phyloP scores from a whole-genome alignment of 169 alveolate genomes.

The Plasmodium relictum region DNA sequence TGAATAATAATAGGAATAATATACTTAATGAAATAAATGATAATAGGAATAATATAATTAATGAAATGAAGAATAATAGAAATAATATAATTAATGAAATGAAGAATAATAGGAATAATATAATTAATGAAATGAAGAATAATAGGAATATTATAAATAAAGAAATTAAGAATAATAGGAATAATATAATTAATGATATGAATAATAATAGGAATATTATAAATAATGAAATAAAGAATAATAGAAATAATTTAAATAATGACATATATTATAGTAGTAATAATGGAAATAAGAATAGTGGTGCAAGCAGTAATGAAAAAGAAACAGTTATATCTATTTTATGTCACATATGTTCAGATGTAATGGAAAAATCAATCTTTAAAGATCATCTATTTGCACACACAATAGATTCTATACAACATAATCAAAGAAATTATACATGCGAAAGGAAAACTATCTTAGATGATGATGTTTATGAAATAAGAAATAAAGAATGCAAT shows the following conservation, averaged over 20 bases:
- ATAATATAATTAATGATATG: too few species aligned
- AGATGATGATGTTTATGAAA: constrained; percentile 7
- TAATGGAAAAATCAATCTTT: constrained; percentile 48
- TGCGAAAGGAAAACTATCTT: background rate
- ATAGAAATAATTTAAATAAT: too few species aligned
- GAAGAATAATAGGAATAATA: too few species aligned
- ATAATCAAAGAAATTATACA: constrained; percentile 7
- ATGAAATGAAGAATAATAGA: background rate
- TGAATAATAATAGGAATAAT: background rate
- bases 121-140: too few species aligned
- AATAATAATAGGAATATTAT: too few species aligned
- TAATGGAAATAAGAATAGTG: background rate
- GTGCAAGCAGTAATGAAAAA: background rate
- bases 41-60: constrained; percentile 11
- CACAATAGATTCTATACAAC: constrained; percentile 3
- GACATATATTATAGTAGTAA: too few species aligned
- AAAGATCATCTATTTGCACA: constrained; percentile 60
- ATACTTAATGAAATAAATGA: background rate
- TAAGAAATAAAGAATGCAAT: constrained; percentile 14
- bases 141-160: background rate
- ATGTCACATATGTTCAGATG: constrained; percentile 49
- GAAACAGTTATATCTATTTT: constrained; percentile 6
- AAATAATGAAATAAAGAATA: too few species aligned
- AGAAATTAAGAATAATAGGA: background rate
- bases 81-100: too few species aligned